A percentile compares a stretch with the other conserved stretches of the same genome.
phyloP scores from a whole-genome alignment of 2,329 filamentous ascomycete genomes.

The Fusarium pseudonygamai region DNA sequence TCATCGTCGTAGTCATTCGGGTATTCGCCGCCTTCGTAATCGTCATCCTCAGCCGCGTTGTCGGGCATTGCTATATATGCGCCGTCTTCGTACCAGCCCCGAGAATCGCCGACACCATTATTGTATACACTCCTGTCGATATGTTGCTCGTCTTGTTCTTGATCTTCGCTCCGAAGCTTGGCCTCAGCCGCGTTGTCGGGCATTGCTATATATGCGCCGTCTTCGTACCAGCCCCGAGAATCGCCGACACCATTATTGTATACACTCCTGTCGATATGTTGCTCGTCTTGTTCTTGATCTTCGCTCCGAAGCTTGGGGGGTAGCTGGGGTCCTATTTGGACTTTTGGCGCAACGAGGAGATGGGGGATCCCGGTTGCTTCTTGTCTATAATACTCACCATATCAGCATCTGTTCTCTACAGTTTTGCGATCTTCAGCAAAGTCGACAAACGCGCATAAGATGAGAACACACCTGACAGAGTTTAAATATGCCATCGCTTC shows the following conservation, averaged over 20 bases:
- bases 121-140: slow-evolving; percentile 58
- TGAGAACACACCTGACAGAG: slow-evolving; percentile 72
- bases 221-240: slow-evolving; percentile 73
- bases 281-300: slow-evolving; percentile 42
- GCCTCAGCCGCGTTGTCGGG: slow-evolving; percentile 52
- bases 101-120: slow-evolving; percentile 60
- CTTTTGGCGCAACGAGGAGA: slow-evolving; percentile 71
- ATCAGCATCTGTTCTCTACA: slow-evolving; percentile 54
- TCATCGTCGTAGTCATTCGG: slow-evolving; percentile 40
- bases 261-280: slow-evolving; percentile 52
- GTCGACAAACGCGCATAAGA: not conserved
- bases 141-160: slow-evolving; percentile 44
- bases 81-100: slow-evolving; percentile 79
- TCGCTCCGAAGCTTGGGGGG: slow-evolving; percentile 49
- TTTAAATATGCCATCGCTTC: slow-evolving; percentile 76
- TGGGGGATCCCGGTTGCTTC: slow-evolving; percentile 80
- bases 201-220: slow-evolving; percentile 80
- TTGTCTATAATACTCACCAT: slow-evolving; percentile 67
- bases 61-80: slow-evolving; percentile 75
- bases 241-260: slow-evolving; percentile 63
- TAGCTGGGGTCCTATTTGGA: slow-evolving; percentile 62
- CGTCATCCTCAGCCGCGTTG: slow-evolving; percentile 42
- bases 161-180: slow-evolving; percentile 26
- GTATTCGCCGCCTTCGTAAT: slow-evolving; percentile 43
- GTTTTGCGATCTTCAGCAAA: slow-evolving; percentile 43